These are phyloP conservation scores for Cyclaneusma minus DNA, from an alignment of 2,329 filamentous ascomycete genomes.

Conservation along the genomic window DNA sequence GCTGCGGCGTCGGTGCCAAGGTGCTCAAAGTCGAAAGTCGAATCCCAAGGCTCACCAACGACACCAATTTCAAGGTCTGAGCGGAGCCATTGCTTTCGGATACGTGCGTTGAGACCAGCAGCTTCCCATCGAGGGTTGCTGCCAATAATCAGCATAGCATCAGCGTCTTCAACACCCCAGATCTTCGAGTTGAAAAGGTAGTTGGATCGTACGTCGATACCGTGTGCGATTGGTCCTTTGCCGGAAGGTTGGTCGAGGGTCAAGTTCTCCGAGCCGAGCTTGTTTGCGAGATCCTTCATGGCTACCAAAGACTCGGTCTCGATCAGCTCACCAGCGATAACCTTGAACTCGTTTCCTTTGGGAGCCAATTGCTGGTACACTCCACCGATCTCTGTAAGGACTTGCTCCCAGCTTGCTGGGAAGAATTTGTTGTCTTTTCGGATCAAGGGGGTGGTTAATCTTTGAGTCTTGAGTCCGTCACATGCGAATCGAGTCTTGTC, in stretches of 20 bases:
- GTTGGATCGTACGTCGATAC: constrained; percentile 84
- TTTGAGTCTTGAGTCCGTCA: constrained; percentile 90
- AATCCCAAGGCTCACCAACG: constrained; percentile 80
- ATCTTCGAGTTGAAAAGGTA: constrained; percentile 96
- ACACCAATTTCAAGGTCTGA: constrained; percentile 88
- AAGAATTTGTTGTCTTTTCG: constrained; percentile 82
- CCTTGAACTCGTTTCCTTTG: constrained; percentile 90
- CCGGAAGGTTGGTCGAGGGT: constrained; percentile 82
- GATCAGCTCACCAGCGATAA: constrained; percentile 75
- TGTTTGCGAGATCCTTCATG: constrained; percentile 95
- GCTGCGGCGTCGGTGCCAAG: constrained; percentile 65
- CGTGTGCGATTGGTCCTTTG: constrained; percentile 72
- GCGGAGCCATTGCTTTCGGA: constrained; percentile 93
- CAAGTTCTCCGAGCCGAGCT: constrained; percentile 88
- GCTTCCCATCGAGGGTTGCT: constrained; percentile 95
- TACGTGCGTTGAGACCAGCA: constrained; percentile 86
- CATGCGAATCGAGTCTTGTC: constrained; percentile 96
- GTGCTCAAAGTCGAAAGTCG: constrained; percentile 91
- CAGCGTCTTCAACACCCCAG: constrained; percentile 83
- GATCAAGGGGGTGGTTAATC: constrained; percentile 82
- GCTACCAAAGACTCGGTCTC: constrained; percentile 91
- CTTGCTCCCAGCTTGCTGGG: constrained; percentile 91
- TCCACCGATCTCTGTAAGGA: constrained; percentile 69
- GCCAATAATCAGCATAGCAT: constrained; percentile 80
- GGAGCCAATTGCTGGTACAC: constrained; percentile 68